Evolutionary conservation across 345 rosid genomes (phyloP).

Genomic region (Adansonia digitata): DNA sequence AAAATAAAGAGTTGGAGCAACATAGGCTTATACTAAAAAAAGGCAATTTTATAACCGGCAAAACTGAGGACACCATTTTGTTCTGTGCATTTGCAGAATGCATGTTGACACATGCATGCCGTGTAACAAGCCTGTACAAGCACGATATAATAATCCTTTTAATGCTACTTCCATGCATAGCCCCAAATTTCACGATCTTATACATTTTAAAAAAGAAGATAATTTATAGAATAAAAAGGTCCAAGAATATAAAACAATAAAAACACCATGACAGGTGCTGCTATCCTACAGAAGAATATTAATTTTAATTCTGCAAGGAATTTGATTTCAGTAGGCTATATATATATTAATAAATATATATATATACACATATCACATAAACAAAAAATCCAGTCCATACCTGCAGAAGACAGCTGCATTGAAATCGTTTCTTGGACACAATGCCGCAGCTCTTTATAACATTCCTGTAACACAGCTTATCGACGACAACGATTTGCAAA

Average conservation of each 20-base stretch:
- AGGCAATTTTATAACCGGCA: neutral
- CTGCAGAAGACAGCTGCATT: constrained; percentile 70
- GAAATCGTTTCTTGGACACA: constrained; percentile 44
- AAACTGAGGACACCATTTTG: neutral
- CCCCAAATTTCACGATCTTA: neutral
- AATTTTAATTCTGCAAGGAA: neutral
- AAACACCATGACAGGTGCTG: neutral
- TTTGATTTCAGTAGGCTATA: neutral
- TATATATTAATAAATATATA: no score
- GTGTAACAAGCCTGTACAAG: neutral
- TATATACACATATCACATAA: neutral
- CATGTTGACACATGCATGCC: neutral
- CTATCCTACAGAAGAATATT: neutral
- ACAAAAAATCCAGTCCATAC: constrained; percentile 30
- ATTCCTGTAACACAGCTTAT: constrained; percentile 63
- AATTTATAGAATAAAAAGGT: neutral
- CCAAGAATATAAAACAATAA: neutral
- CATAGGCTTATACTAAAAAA: no score
- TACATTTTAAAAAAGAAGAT: neutral
- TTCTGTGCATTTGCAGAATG: neutral
- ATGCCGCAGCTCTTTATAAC: constrained; percentile 42
- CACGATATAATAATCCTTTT: neutral
- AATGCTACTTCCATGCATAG: neutral
- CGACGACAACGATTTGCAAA: constrained; percentile 56
- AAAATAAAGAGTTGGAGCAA: no score